Evolutionary conservation across 1,284 basidiomycete species (phyloP), one percentile per base, ranked within the genome.

Genomic region (Agroathelia rolfsii): DNA sequence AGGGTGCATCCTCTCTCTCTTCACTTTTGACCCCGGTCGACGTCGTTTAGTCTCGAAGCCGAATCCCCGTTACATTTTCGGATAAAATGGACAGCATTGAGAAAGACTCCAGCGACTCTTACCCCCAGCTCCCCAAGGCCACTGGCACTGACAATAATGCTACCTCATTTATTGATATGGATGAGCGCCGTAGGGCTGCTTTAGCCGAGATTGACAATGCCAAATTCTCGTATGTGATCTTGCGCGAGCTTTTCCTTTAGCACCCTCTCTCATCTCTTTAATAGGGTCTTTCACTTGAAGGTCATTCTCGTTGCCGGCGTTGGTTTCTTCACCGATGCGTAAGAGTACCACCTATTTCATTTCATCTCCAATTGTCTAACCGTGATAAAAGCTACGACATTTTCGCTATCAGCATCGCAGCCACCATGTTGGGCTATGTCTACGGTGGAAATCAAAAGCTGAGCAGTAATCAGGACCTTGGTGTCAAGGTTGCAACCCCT

Each of bases 271-370:
- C 35, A 38, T 35, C 27, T 24, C 28, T 6, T 40, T 27, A 18
- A 12, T 39, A 74, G 71, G 10, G 69, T 66, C 68, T 75, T 75
- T 52, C 83, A 87, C 47, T 65, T 75, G 29, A 83, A 79, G 50
- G 69, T 85, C 35, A 73, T 70, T 49, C 41, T 77, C 30, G 78
- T 86, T 4, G 80, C 83, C 2, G 80, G 82, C 41, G 76, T 79
- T 8, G 84, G 83, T 21, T 86, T 87, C 64, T 87, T 85, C 61
- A 84, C 83, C 25, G 83, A 84, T 56, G 79, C 80, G 70, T 82
- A 48, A 50, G 75, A n/a, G n/a, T n/a, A n/a, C n/a, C n/a, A n/a
- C 30, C 14, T n/a, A 23, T 4, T 7, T 22, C 10, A 5, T 32
- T n/a, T 4, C 16, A 24, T 24, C 11, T 8, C 12, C 15, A 18